Percentiles rank a stretch among this genome's conserved stretches.
Evolutionary conservation across 1,284 basidiomycete genomes (phyloP).

Genomic region (Macrocybe sp.): DNA sequence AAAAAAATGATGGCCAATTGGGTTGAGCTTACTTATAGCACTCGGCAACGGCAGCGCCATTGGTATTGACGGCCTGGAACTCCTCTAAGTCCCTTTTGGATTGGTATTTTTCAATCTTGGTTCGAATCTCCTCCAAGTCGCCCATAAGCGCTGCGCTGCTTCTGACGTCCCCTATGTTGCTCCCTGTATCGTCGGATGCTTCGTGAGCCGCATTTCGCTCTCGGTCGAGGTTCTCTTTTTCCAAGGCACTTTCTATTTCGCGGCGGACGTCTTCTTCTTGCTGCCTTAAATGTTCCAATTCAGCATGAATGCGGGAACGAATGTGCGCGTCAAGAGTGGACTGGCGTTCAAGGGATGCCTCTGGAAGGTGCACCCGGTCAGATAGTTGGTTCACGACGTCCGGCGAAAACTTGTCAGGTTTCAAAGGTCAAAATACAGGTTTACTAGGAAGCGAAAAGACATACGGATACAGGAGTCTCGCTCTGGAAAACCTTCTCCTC

Average conservation of each 20-base stretch:
- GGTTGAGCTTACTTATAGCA: constrained; percentile 64
- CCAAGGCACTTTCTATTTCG: constrained; percentile 67
- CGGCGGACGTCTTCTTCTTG: constrained; percentile 62
- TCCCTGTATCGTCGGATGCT: constrained; percentile 19
- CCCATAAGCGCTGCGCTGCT: constrained; percentile 59
- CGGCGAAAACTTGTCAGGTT: constrained; percentile 55
- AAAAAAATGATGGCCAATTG: constrained; percentile 2
- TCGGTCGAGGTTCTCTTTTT: constrained; percentile 76
- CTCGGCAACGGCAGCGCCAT: constrained; percentile 54
- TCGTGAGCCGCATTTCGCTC: constrained; percentile 52
- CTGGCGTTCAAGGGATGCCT: constrained; percentile 61
- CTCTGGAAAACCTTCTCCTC: constrained; percentile 58
- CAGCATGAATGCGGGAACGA: constrained; percentile 59
- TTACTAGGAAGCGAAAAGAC: constrained; percentile 11
- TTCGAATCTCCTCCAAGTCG: constrained; percentile 67
- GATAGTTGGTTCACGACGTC: constrained; percentile 72
- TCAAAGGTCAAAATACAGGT: constrained; percentile 3
- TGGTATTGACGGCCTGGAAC: constrained; percentile 52
- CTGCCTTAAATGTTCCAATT: constrained; percentile 54
- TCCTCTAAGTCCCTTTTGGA: constrained; percentile 49
- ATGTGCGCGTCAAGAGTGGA: constrained; percentile 66
- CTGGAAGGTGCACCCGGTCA: constrained; percentile 53
- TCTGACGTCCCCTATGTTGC: constrained; percentile 40
- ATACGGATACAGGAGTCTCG: constrained; percentile 62
- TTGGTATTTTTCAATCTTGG: constrained; percentile 72